Conservation (phyloP, 192 early-diverging fungal species). For the Rhizophagus prolifer region DNA sequence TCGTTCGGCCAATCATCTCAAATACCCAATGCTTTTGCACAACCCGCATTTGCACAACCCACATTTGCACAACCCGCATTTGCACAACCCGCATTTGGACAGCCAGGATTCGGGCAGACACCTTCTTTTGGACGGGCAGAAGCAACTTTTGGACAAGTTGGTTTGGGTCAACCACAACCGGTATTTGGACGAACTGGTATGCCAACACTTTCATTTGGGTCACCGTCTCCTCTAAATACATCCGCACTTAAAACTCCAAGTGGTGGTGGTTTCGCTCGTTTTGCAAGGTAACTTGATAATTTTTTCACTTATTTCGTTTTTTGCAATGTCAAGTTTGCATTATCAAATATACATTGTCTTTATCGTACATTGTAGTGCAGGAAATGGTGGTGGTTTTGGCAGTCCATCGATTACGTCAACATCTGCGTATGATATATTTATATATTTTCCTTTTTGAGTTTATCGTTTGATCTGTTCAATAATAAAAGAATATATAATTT, state of each 20-base stretch:
- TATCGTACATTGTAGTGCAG: not conserved
- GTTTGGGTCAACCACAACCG: not conserved
- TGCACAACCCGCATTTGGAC: not conserved
- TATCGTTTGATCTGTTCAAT: too few relatives aligned
- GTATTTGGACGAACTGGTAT: not conserved
- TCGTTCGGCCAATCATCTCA: not conserved
- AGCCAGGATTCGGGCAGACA: not conserved
- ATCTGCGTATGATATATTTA: not conserved
- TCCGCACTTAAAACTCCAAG: not conserved
- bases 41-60: not conserved
- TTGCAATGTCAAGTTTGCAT: not conserved
- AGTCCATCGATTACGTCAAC: not conserved
- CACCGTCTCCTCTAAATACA: not conserved
- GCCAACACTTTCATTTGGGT: not conserved
- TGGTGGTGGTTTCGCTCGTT: not conserved
- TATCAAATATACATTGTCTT: too few relatives aligned
- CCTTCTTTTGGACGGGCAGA: not conserved
- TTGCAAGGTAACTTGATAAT: not conserved
- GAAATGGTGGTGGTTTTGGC: not conserved
- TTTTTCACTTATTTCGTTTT: not conserved
- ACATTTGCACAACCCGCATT: not conserved
- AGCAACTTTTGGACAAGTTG: not conserved
- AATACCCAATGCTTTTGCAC: not conserved
- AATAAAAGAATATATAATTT: too few relatives aligned
- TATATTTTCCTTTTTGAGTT: not conserved